Evolutionary conservation across 129 eudicot genomes (phyloP).

Genomic region (Chrysanthemum lavandulifolium): DNA sequence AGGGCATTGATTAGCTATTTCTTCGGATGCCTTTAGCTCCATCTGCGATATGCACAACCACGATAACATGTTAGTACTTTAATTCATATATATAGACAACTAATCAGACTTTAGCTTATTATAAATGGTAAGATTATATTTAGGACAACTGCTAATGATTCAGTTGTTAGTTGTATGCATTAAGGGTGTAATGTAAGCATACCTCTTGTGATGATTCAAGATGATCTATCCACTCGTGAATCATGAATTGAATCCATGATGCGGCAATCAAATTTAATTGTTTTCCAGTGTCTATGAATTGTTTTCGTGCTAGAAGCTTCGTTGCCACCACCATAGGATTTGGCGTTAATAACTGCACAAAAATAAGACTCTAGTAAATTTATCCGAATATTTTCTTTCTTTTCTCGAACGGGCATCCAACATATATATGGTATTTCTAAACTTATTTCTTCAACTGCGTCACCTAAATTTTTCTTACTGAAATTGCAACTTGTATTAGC

Average conservation of each 20-base stretch:
- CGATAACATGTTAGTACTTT: too few species aligned
- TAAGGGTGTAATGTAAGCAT: background rate
- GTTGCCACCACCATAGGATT: conserved; percentile 66
- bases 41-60: conserved; percentile 20
- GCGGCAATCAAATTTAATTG: conserved; percentile 59
- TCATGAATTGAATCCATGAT: conserved; percentile 67
- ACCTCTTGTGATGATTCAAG: conserved; percentile 55
- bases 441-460: too few species aligned
- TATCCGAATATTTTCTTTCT: too few species aligned
- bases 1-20: conserved; percentile 52
- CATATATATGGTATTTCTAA: too few species aligned
- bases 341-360: conserved; percentile 43
- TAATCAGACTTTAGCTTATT: background rate
- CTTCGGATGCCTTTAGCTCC: conserved; percentile 43
- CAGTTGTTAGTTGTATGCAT: background rate
- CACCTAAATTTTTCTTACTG: too few species aligned
- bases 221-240: conserved; percentile 67
- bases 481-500: too few species aligned
- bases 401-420: too few species aligned
- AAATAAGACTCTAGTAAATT: background rate
- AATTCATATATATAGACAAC: background rate
- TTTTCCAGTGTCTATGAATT: conserved; percentile 56
- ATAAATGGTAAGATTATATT: too few species aligned
- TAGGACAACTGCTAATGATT: too few species aligned
- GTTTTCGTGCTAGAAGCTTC: conserved; percentile 50